Evolutionary conservation across 169 alveolate species (phyloP), one percentile per base, ranked within the genome.

Genomic region (Eimeria sp.): DNA sequence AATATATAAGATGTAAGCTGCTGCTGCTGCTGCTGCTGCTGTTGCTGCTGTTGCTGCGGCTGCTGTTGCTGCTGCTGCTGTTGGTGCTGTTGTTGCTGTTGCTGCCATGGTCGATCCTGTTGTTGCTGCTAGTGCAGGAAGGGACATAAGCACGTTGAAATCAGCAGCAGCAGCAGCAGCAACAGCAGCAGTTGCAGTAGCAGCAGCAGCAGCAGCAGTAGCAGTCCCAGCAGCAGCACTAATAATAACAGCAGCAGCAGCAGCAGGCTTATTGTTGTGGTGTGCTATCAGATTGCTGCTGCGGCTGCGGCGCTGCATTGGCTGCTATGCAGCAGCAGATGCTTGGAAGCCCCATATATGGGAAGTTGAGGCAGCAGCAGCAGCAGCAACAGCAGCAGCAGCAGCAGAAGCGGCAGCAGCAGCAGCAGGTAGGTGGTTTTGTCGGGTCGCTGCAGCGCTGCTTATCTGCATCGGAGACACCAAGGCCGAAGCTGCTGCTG

Each of bases 251-350:
- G 27, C 71, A 60, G n/a, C 71, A 60, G 30, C 43, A 72, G 49
- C 82, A 72, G 82, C 82, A 30, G 23, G 6, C 16, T 13, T 0
- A 20, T 30, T 13, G 10, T 25, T 23, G 43, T 20, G 40, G 64
- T 77, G 56, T 77, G 9, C 52, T 30, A 14, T 77, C 87, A 77
- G 87, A 46, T 77, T 77, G 87, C 87, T 77, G 18, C 87, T 77
- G 87, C 87, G 87, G 62, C n/a, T 77, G 62, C 87, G 87, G 40
- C 87, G 52, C 56, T 37, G 87, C 87, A 77, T 77, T 46, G 25
- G 64, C 25, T 37, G 43, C 87, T 77, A 33, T n/a, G 9, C 56
- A 46, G 64, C 87, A 77, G 87, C 87, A 37, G 87, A 77, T 46
- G 62, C 30, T 8, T 77, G 33, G 43, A 46, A 14, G 87, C 64